phyloP scores from a whole-genome alignment of 192 early-diverging fungal species.

The Coemansia sp. region DNA sequence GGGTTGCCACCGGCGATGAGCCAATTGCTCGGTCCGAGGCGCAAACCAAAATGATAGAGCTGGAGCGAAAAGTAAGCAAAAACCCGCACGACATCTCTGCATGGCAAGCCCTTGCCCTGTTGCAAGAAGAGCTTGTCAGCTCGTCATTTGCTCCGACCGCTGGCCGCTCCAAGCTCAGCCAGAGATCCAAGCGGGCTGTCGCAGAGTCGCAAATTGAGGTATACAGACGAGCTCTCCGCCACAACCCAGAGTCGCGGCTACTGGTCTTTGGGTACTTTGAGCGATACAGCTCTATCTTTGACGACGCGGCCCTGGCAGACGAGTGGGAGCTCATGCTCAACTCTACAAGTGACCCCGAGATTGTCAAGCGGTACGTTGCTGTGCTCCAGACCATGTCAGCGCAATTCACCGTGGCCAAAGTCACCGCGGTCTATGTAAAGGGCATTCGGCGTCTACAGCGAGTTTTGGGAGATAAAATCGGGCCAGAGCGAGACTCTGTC shows the following conservation, averaged over 20 bases:
- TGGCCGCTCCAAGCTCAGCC: background rate
- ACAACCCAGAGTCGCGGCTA: constrained; percentile 12
- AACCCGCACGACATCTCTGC: constrained; percentile 21
- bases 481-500: background rate
- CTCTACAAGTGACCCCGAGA: background rate
- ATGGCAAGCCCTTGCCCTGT: constrained; percentile 15
- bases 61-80: constrained; percentile 5
- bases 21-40: background rate
- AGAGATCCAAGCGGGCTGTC: constrained; percentile 7
- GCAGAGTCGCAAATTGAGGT: constrained; percentile 24
- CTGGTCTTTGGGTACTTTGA: constrained; percentile 24
- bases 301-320: constrained; percentile 4
- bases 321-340: constrained; percentile 19
- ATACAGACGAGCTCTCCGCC: constrained; percentile 8
- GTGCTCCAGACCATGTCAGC: constrained; percentile 15
- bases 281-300: constrained; percentile 12
- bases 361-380: constrained; percentile 11
- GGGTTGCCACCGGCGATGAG: background rate
- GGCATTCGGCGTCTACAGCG: constrained; percentile 7
- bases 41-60: background rate
- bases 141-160: constrained; percentile 4
- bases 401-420: constrained; percentile 14
- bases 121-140: constrained; percentile 12
- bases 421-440: constrained; percentile 12
- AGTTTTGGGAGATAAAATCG: background rate